Percentiles rank a stretch among this genome's conserved stretches.
phyloP scores from a whole-genome alignment of 1,139 yeast genomes.

The Yamadazyma triangularis region DNA sequence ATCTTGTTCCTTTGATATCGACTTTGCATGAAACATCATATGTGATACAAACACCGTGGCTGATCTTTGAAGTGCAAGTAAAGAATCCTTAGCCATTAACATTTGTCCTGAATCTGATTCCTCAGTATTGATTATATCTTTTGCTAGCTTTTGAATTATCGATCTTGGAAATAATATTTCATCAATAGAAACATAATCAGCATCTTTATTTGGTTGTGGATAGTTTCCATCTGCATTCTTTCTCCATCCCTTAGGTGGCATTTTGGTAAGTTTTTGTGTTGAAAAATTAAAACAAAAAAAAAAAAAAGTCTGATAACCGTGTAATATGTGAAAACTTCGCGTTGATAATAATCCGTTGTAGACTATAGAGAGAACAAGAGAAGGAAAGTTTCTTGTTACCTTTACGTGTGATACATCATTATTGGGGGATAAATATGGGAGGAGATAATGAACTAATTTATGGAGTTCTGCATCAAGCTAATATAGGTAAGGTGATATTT shows the following conservation, averaged over 20 bases:
- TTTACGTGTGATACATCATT: too few species aligned
- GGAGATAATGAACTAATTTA: constrained; percentile 23
- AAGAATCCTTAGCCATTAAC: constrained; percentile 59
- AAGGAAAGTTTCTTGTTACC: too few species aligned
- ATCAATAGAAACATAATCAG: constrained; percentile 60
- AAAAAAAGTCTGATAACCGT: neutral
- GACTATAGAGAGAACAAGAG: neutral
- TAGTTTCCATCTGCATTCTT: constrained; percentile 66
- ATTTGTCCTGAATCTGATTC: constrained; percentile 31
- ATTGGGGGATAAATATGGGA: too few species aligned
- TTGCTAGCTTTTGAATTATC: constrained; percentile 57
- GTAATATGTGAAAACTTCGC: constrained; percentile 1
- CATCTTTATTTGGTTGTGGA: constrained; percentile 50
- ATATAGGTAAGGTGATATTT: constrained; percentile 59
- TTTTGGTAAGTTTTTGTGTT: too few species aligned
- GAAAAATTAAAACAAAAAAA: neutral
- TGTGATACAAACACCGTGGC: constrained; percentile 74
- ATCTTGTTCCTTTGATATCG: constrained; percentile 44
- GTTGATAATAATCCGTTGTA: too few species aligned
- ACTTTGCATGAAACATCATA: constrained; percentile 58
- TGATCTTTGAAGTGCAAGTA: constrained; percentile 62
- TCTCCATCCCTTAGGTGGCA: constrained; percentile 87
- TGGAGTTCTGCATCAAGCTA: constrained; percentile 57
- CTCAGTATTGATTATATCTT: constrained; percentile 23
- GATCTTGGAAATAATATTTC: constrained; percentile 66